Conservation (phyloP, 2,329 filamentous ascomycete species). For the Alternaria tenuissima region DNA sequence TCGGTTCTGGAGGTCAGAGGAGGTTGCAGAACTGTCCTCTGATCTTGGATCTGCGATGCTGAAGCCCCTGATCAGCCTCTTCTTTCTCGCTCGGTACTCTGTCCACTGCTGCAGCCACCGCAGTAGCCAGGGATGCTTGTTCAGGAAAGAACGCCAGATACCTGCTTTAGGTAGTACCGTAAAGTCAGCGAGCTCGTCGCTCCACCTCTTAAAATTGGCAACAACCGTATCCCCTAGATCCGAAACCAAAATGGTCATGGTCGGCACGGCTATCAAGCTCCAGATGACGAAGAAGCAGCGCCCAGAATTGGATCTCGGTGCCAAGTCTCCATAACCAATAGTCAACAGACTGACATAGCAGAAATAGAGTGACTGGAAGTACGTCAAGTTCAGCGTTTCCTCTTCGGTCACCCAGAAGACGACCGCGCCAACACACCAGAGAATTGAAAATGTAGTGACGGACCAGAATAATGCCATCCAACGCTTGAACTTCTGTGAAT, state of each 20-base stretch:
- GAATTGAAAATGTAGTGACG: constrained; percentile 69
- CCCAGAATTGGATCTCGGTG: constrained; percentile 78
- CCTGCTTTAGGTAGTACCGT: constrained; percentile 70
- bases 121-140: constrained; percentile 57
- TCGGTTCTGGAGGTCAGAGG: constrained; percentile 25
- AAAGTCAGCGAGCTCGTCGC: constrained; percentile 68
- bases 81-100: constrained; percentile 44
- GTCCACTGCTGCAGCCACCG: constrained; percentile 43
- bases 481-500: constrained; percentile 70
- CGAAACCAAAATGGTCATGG: constrained; percentile 76
- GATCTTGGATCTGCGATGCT: constrained; percentile 48
- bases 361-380: constrained; percentile 86
- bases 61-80: constrained; percentile 60
- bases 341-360: constrained; percentile 84
- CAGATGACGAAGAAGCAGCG: constrained; percentile 93
- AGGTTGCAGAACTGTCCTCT: constrained; percentile 26
- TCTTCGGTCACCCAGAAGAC: constrained; percentile 73
- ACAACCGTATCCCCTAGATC: constrained; percentile 81
- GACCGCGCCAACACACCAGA: constrained; percentile 83
- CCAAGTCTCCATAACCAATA: constrained; percentile 85
- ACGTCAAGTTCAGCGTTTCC: constrained; percentile 66
- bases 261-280: constrained; percentile 84
- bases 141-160: constrained; percentile 61
- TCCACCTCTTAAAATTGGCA: constrained; percentile 68
- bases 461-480: constrained; percentile 79